A percentile compares a stretch with the other conserved stretches of the same genome.
phyloP scores from a whole-genome alignment of 1,139 yeast species.

The Blastobotrys arbuscula region DNA sequence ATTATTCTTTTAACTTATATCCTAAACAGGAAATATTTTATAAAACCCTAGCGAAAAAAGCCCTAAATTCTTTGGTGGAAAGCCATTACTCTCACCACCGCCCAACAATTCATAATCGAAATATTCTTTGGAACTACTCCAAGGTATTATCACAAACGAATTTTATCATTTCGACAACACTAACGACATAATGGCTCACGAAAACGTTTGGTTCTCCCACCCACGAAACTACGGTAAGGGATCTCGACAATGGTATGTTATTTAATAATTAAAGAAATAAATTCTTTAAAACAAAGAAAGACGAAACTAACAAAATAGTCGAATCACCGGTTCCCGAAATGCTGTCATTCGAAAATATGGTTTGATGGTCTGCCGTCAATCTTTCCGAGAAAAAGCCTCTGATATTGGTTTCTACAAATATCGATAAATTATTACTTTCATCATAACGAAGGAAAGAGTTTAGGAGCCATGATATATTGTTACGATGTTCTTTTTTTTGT shows the following conservation, averaged over 20 bases:
- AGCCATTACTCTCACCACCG: too few relatives aligned
- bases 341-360: conserved; percentile 99
- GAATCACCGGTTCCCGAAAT: conserved; percentile 97
- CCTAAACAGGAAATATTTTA: too few relatives aligned
- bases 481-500: background rate
- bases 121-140: too few relatives aligned
- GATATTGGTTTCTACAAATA: conserved; percentile 99
- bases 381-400: conserved; percentile 99
- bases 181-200: conserved; percentile 87
- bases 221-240: conserved; percentile 99
- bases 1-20: too few relatives aligned
- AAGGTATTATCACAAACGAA: background rate
- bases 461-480: background rate
- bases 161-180: background rate
- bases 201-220: conserved; percentile 99
- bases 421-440: conserved; percentile 56
- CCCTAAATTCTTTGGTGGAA: too few relatives aligned
- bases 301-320: conserved; percentile 37
- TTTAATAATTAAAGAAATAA: too few relatives aligned
- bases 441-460: background rate
- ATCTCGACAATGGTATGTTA: conserved; percentile 81
- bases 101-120: too few relatives aligned
- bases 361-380: conserved; percentile 99
- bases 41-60: too few relatives aligned
- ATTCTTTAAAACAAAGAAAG: background rate